Conservation (phyloP, 164 flowering plant genomes). For the Hamamelis virginiana region DNA sequence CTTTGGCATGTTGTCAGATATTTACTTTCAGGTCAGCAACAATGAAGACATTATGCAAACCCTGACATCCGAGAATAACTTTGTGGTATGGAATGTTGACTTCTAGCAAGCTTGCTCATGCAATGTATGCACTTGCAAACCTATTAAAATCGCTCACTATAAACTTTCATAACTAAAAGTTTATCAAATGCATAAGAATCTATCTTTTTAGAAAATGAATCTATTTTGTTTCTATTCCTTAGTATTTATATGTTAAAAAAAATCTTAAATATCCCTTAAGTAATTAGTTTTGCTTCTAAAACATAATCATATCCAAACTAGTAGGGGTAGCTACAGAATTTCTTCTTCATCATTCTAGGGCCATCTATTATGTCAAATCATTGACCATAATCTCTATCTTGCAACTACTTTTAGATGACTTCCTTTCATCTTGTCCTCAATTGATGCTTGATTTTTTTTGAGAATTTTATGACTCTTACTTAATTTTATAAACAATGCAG, state of each 20-base stretch:
- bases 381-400: too few species aligned
- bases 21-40: slow-evolving; percentile 77
- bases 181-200: too few species aligned
- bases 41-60: slow-evolving; percentile 71
- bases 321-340: too few species aligned
- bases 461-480: neutral
- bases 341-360: too few species aligned
- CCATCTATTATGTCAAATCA: too few species aligned
- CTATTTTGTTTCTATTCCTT: too few species aligned
- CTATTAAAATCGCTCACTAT: neutral
- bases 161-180: neutral
- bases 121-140: neutral
- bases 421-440: neutral
- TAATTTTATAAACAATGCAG: slow-evolving; percentile 42
- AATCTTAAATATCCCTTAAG: too few species aligned
- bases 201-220: too few species aligned
- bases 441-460: neutral
- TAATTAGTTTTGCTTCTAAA: too few species aligned
- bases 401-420: too few species aligned
- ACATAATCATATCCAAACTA: too few species aligned
- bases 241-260: too few species aligned
- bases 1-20: slow-evolving; percentile 47
- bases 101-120: slow-evolving; percentile 6
- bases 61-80: slow-evolving; percentile 63
- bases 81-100: slow-evolving; percentile 54